Conservation (phyloP, 177 flowering plant genomes). For the Vitis hybrid region DNA sequence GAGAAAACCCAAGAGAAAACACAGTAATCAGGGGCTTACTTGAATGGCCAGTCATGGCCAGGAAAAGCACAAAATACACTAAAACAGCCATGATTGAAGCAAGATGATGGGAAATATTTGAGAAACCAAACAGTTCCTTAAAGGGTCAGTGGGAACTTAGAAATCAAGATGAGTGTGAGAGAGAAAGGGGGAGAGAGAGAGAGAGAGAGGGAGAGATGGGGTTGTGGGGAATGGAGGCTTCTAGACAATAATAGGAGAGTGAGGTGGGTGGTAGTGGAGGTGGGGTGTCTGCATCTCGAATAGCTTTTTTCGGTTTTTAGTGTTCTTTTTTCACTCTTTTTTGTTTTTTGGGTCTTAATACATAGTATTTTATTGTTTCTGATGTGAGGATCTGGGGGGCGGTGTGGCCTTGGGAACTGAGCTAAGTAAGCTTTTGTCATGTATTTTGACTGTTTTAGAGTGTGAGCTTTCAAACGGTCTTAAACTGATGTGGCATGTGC, state of each 20-base stretch:
- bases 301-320: background rate
- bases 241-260: slow-evolving; percentile 15
- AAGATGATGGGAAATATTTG: background rate
- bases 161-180: slow-evolving; percentile 1
- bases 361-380: no score
- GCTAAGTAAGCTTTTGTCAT: slow-evolving; percentile 8
- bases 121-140: background rate
- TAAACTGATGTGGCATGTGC: slow-evolving; percentile 23
- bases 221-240: slow-evolving; percentile 4
- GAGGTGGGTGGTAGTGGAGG: slow-evolving; percentile 7
- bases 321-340: background rate
- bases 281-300: slow-evolving; percentile 8
- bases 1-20: background rate
- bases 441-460: background rate
- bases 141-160: background rate
- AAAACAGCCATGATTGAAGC: slow-evolving; percentile 28
- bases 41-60: slow-evolving; percentile 47
- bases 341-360: background rate
- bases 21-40: slow-evolving; percentile 29
- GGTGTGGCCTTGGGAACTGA: slow-evolving; percentile 14
- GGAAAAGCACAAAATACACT: slow-evolving; percentile 32
- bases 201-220: slow-evolving; percentile 8
- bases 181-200: slow-evolving; percentile 16
- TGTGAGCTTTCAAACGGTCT: slow-evolving; percentile 32
- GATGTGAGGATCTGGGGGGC: background rate